Conservation (phyloP, 192 early-diverging fungal species). For the Paraglomus brasilianum region DNA sequence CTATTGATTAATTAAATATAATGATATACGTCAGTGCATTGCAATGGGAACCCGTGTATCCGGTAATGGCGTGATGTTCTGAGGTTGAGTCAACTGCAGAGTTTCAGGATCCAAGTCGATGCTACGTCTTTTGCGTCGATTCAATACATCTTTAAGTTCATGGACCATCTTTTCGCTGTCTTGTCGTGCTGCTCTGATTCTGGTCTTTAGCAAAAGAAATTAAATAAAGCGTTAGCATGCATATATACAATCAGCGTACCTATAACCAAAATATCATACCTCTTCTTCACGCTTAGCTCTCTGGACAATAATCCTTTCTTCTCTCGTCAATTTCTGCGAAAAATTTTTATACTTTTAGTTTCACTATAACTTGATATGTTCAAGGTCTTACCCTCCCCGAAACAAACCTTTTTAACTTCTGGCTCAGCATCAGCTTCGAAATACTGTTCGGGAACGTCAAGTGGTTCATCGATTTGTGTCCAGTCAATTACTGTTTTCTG, state of each 20-base stretch:
- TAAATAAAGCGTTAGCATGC: neutral
- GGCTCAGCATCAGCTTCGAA: conserved; percentile 49
- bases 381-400: neutral
- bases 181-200: conserved; percentile 26
- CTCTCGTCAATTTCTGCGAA: conserved; percentile 41
- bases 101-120: conserved; percentile 33
- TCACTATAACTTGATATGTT: neutral
- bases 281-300: conserved; percentile 46
- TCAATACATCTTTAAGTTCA: conserved; percentile 57
- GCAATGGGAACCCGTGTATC: too few relatives aligned
- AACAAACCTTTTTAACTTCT: conserved; percentile 14
- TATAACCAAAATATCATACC: conserved; percentile 30
- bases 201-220: conserved; percentile 31
- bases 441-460: conserved; percentile 35
- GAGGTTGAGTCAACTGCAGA: too few relatives aligned
- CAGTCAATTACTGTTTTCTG: conserved; percentile 23
- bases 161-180: conserved; percentile 55
- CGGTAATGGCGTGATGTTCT: too few relatives aligned
- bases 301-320: conserved; percentile 50
- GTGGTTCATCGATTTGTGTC: conserved; percentile 21
- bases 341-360: neutral
- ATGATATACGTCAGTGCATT: too few relatives aligned
- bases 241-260: neutral
- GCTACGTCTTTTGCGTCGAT: conserved; percentile 38
- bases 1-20: too few relatives aligned